These are phyloP conservation scores for Rhynchospora pubera DNA, from an alignment of 176 grass and related monocot genomes.

Conservation along the genomic window DNA sequence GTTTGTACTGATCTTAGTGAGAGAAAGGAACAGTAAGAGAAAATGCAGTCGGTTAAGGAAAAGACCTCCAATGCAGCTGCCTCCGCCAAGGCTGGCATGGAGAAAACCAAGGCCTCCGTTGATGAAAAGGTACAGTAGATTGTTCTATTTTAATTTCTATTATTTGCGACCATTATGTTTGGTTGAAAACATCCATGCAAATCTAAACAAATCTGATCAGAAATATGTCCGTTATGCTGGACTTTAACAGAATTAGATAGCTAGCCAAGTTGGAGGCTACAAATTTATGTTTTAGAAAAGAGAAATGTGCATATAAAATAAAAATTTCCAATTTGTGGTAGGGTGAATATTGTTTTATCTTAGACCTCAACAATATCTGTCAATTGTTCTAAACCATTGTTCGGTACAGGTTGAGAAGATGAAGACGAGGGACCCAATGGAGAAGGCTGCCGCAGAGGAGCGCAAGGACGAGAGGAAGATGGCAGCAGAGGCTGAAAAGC, in stretches of 20 bases:
- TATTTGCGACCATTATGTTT: not conserved
- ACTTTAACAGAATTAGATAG: not conserved
- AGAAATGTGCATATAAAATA: not conserved
- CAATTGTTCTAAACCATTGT: not conserved
- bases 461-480: conserved; percentile 36
- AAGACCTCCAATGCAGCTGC: conserved; percentile 35
- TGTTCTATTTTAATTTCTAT: not conserved
- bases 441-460: conserved; percentile 51
- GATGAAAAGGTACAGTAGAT: conserved; percentile 42
- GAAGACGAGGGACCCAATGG: conserved; percentile 38
- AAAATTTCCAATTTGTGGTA: not conserved
- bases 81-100: conserved; percentile 50
- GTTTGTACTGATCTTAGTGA: not conserved
- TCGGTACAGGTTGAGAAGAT: conserved; percentile 45
- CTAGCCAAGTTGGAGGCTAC: not conserved
- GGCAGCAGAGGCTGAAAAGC: conserved; percentile 42
- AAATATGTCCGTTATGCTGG: no score
- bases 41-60: conserved; percentile 37
- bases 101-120: conserved; percentile 52
- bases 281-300: not conserved
- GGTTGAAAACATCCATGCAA: no score
- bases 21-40: not conserved
- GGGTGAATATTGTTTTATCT: no score
- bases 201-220: no score
- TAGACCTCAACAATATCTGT: no score